Evolutionary conservation across 805 yeast species (phyloP).

Genomic region (Myxozyma mucilagina): DNA sequence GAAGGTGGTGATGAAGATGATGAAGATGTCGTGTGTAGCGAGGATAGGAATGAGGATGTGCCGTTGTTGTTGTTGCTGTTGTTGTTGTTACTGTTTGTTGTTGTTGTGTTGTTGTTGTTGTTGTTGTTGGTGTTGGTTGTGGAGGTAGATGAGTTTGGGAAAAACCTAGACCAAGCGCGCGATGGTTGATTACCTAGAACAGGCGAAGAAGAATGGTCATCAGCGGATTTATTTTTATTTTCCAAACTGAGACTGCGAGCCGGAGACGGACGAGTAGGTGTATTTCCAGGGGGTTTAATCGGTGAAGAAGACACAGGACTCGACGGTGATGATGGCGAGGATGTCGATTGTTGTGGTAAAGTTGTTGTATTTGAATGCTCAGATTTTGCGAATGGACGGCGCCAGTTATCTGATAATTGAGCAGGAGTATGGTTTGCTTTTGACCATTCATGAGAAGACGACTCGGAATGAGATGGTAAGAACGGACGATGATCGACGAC

Average conservation of each 20-base stretch:
- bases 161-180: slow-evolving; percentile 24
- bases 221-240: background rate
- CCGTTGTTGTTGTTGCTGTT: no score
- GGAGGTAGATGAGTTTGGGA: slow-evolving; percentile 13
- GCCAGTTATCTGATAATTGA: slow-evolving; percentile 27
- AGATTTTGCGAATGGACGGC: slow-evolving; percentile 14
- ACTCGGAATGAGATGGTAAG: background rate
- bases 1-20: no score
- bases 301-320: slow-evolving; percentile 20
- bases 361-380: background rate
- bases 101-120: no score
- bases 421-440: slow-evolving; percentile 11
- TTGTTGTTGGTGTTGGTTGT: background rate
- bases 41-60: no score
- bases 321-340: background rate
- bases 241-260: background rate
- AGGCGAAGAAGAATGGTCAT: slow-evolving; percentile 1
- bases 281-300: slow-evolving; percentile 1
- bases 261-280: slow-evolving; percentile 16
- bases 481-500: slow-evolving; percentile 16
- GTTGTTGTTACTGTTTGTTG: no score
- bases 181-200: slow-evolving; percentile 9
- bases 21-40: no score
- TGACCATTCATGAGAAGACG: background rate
- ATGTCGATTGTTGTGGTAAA: background rate